These are phyloP conservation scores for Calonectria hawksworthii DNA, from an alignment of 2,329 filamentous ascomycete genomes.

Conservation along the genomic window DNA sequence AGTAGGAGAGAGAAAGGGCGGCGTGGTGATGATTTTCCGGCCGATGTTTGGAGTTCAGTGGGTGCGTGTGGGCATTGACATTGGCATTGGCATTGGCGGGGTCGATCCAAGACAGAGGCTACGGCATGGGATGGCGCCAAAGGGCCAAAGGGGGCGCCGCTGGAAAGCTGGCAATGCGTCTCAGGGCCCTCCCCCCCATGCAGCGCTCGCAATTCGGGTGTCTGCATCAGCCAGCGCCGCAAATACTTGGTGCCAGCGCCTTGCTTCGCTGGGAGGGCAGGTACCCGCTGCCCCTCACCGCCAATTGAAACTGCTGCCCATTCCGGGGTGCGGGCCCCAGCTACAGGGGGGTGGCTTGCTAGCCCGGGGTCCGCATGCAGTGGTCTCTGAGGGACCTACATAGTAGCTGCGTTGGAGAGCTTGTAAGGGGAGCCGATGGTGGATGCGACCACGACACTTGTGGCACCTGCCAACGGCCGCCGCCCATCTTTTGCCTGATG, in stretches of 20 bases:
- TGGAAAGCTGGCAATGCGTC: conserved; percentile 19
- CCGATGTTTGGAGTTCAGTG: conserved; percentile 50
- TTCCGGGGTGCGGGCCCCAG: conserved; percentile 34
- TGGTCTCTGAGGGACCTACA: conserved; percentile 1
- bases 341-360: conserved; percentile 42
- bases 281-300: conserved; percentile 44
- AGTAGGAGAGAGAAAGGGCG: conserved; percentile 44
- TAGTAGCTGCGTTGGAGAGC: neutral
- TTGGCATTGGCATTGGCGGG: conserved; percentile 43
- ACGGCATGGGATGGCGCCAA: conserved; percentile 27
- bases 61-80: conserved; percentile 28
- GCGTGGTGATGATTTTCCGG: conserved; percentile 53
- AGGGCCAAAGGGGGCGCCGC: neutral
- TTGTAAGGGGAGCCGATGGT: neutral
- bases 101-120: conserved; percentile 39
- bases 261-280: too few relatives aligned
- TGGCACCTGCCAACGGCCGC: conserved; percentile 28
- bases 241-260: too few relatives aligned
- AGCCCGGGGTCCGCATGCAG: neutral
- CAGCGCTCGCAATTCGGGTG: conserved; percentile 9
- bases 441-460: conserved; percentile 14
- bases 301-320: conserved; percentile 44
- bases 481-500: conserved; percentile 11
- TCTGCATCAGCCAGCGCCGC: conserved; percentile 12
- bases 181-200: conserved; percentile 15